Percentiles rank a stretch among this genome's conserved stretches.
phyloP scores from a whole-genome alignment of 805 yeast species.

The Myxozyma monticola region DNA sequence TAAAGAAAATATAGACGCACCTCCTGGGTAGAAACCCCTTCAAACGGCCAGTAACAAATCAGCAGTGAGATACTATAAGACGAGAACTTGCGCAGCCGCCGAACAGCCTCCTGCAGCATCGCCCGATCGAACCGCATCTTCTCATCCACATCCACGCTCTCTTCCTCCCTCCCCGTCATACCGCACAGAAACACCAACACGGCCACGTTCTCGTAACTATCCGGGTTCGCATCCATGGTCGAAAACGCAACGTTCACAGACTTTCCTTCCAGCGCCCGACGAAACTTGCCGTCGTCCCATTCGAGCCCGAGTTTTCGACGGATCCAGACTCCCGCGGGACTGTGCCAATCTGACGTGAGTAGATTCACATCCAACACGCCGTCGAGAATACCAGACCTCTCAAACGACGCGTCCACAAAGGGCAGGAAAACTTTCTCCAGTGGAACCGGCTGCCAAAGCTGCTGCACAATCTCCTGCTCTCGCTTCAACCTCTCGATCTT shows the following conservation, averaged over 20 bases:
- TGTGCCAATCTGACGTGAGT: conserved; percentile 52
- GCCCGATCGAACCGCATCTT: conserved; percentile 45
- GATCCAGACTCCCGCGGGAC: conserved; percentile 51
- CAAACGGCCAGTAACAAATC: conserved; percentile 45
- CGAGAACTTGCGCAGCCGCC: conserved; percentile 42
- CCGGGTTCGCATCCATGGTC: conserved; percentile 47
- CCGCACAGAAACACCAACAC: conserved; percentile 58
- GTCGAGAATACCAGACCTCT: conserved; percentile 33
- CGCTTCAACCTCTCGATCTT: conserved; percentile 30
- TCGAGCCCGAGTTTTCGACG: conserved; percentile 46
- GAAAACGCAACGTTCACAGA: conserved; percentile 41
- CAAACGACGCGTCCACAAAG: conserved; percentile 37
- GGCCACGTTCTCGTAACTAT: conserved; percentile 44
- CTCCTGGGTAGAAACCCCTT: conserved; percentile 12
- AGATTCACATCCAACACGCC: conserved; percentile 43
- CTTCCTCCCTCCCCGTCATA: conserved; percentile 35
- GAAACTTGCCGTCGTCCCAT: conserved; percentile 40
- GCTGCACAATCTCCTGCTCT: conserved; percentile 42
- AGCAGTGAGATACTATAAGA: conserved; percentile 45
- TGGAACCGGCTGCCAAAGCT: conserved; percentile 53
- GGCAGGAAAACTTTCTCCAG: conserved; percentile 41
- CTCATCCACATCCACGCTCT: conserved; percentile 24
- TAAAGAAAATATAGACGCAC: conserved; percentile 3
- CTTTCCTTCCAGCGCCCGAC: conserved; percentile 36
- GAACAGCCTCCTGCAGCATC: conserved; percentile 42